Base-by-base conservation (phyloP, 1,139 yeast species). In the Zygosaccharomyces sapae region DNA sequence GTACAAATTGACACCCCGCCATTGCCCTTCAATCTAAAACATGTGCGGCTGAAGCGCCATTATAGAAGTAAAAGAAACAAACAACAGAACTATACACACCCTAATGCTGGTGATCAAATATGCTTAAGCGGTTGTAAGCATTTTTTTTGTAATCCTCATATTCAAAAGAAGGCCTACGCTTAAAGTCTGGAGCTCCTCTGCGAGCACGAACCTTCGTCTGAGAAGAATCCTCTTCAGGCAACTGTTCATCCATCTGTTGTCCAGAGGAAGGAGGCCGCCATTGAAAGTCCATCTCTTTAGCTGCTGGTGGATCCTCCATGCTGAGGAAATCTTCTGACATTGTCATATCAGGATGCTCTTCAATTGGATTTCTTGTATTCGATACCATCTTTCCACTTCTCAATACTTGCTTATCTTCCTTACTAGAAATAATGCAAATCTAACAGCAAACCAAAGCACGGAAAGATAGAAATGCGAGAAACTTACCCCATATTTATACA, bases 61-160 rank as follows among this genome's bases (percentile, higher is more conserved):
- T 27, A 27, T 27, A 12, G 25, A 22, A 24, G 18, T 12, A 4
- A 36, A 36, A 19, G 9, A 36, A 37, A 37, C 10, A 37, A 37
- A 13, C 8, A 24, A 36, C 20, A n/a, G 19, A 16, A 19, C 13
- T n/a, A 35, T 13, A 35, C 12, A 20, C 20, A 7, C 6, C 9
- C 29, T 22, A 36, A 9, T 10, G 18, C 8, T 9, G 10, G 13
- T 44, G 46, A 33, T 53, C 56, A 38, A 62, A 59, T 50, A 59
- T 48, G 41, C 57, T 60, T 31, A 56, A 38, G 24, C 55, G 49
- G 37, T 60, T 55, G 43, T 62, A 60, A 10, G 55, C 50, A 40
- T 59, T 62, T 42, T 60, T 61, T 47, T 61, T 62, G 50, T 56
- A 61, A 38, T 62, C 66, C 44, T 62, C 66, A 36, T 60, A 62